Percentiles rank a stretch among this genome's conserved stretches.
Evolutionary conservation across 75 land plant species (phyloP).

Genomic region (Azolla pinnata): DNA sequence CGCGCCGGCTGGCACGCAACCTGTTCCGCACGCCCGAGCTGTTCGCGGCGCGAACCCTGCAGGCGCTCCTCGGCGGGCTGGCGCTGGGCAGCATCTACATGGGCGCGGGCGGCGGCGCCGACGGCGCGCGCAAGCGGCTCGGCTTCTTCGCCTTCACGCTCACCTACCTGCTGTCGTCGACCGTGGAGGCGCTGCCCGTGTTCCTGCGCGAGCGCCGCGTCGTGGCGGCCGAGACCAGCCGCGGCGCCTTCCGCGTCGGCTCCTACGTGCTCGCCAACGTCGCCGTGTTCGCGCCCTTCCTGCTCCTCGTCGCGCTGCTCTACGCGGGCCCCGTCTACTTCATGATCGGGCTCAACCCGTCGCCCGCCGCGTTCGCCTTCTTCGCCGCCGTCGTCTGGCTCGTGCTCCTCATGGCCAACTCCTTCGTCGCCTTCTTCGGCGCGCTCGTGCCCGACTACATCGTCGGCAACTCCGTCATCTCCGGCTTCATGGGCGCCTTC

Average conservation of each 20-base stretch:
- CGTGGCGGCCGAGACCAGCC: slow-evolving; percentile 52
- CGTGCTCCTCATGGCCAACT: slow-evolving; percentile 69
- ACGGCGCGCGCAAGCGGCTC: slow-evolving; percentile 48
- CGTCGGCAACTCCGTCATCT: slow-evolving; percentile 62
- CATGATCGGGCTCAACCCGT: slow-evolving; percentile 8
- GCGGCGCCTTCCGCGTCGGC: slow-evolving; percentile 71
- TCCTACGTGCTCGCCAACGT: slow-evolving; percentile 75
- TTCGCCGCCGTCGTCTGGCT: slow-evolving; percentile 67
- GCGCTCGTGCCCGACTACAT: slow-evolving; percentile 69
- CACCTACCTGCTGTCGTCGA: slow-evolving; percentile 80
- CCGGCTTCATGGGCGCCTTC: slow-evolving; percentile 52
- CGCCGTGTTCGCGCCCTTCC: slow-evolving; percentile 72
- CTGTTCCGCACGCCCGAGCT: slow-evolving; percentile 65
- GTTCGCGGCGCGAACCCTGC: slow-evolving; percentile 43
- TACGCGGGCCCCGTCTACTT: slow-evolving; percentile 66
- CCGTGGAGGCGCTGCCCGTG: slow-evolving; percentile 72
- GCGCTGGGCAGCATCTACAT: slow-evolving; percentile 65
- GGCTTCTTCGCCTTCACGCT: slow-evolving; percentile 92
- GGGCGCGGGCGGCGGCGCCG: slow-evolving; percentile 33
- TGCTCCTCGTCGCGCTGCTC: slow-evolving; percentile 46
- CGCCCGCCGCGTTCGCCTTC: slow-evolving; percentile 40
- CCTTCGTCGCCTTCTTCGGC: slow-evolving; percentile 73
- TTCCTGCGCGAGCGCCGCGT: slow-evolving; percentile 68
- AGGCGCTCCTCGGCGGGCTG: slow-evolving; percentile 61
- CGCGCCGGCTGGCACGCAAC: slow-evolving; percentile 50